Evolutionary conservation across 164 flowering plant species (phyloP).

Genomic region (Liriodendron chinense): DNA sequence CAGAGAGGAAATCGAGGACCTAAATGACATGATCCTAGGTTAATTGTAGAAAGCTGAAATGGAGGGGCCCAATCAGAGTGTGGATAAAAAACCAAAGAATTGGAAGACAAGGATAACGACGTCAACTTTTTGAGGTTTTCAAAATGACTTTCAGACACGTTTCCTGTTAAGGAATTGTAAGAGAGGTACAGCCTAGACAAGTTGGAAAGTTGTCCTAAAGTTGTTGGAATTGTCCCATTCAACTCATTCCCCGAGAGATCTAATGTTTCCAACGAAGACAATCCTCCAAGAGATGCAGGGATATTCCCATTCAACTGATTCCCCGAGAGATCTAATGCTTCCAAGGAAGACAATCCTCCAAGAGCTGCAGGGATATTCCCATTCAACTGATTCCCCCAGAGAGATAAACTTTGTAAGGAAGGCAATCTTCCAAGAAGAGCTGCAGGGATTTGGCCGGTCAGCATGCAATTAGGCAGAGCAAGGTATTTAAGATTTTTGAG

Average conservation of each 20-base stretch:
- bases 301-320: neutral
- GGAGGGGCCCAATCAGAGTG: too few relatives aligned
- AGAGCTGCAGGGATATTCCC: too few relatives aligned
- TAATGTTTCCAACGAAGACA: too few relatives aligned
- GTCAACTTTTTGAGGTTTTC: neutral
- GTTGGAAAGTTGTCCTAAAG: constrained; percentile 18
- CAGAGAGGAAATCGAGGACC: too few relatives aligned
- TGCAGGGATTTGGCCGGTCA: neutral
- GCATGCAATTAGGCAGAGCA: neutral
- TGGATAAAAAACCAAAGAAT: too few relatives aligned
- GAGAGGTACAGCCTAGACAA: neutral
- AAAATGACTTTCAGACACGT: constrained; percentile 14
- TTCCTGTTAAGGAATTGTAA: constrained; percentile 13
- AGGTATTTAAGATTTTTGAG: neutral
- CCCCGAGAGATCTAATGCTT: fast-evolving
- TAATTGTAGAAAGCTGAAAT: too few relatives aligned
- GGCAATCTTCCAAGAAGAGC: too few relatives aligned
- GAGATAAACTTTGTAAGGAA: too few relatives aligned
- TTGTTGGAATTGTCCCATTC: too few relatives aligned
- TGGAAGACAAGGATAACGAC: neutral
- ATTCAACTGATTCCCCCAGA: too few relatives aligned
- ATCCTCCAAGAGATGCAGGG: neutral
- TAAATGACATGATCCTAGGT: too few relatives aligned
- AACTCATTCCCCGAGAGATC: neutral
- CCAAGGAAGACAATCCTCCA: neutral